Evolutionary conservation across 306 rosid species (phyloP), one percentile per base, ranked within the genome.

Genomic region (Lathyrus aphaca): DNA sequence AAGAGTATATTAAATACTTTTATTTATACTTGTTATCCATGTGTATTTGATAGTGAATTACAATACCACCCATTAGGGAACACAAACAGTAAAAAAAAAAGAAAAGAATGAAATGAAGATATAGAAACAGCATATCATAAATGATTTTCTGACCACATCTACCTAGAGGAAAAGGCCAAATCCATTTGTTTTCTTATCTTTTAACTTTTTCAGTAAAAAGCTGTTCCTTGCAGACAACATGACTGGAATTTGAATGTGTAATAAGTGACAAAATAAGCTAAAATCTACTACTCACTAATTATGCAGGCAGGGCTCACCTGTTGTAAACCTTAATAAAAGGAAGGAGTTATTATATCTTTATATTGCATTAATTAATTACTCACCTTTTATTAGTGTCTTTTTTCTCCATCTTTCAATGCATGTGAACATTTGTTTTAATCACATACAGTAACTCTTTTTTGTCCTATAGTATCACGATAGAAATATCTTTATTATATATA

Each of bases 121-220:
- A 21, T 21, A 21, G 23, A 21, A 10, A 10, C 42, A 38, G 4
- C 12, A 0, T 10, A 39, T 40, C 44, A 40, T 10, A 40, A 40
- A 40, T 10, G 44, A 40, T 40, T 40, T 10, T 40, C 44, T 40
- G 14, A 40, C 12, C 44, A 40, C 14, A 40, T 9, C 11, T 11
- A 40, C 54, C 39, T 56, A 39, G 25, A 51, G 66, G 51, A 23
- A 74, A 77, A 59, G 30, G 80, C 80, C 86, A 82, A 70, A 54
- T 51, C 80, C 68, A 82, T 75, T 78, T 82, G 80, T 80, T 78
- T 71, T 78, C 66, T 49, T 74, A 74, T 54, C 23, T 82, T 80
- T 65, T 64, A 37, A 8, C 68, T 54, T 54, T 73, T 65, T 51
- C 74, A 69, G 80, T 55, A 38, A 49, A 66, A 80, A 78, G 78